A percentile compares a stretch with the other conserved stretches of the same genome.
These are phyloP conservation scores for Cerrena zonata DNA, from an alignment of 1,284 basidiomycete species.

Conservation along the genomic window DNA sequence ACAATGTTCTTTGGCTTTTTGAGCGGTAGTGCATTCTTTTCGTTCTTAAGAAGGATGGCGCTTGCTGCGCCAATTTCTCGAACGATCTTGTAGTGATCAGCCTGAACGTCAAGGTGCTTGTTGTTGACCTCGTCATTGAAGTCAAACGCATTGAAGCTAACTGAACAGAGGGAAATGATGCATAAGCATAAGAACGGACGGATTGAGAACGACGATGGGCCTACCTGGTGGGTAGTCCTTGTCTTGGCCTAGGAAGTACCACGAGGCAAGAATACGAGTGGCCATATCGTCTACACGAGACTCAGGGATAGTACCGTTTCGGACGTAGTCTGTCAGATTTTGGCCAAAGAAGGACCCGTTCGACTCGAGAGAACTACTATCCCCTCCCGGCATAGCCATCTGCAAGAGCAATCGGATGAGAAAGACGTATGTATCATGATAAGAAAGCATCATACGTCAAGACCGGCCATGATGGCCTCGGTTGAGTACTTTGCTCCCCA, in stretches of 20 bases:
- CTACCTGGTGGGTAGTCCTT: constrained; percentile 38
- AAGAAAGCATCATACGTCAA: constrained; percentile 43
- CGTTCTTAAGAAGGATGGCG: constrained; percentile 80
- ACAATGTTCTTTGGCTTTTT: constrained; percentile 54
- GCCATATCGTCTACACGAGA: constrained; percentile 46
- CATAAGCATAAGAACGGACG: too few relatives aligned
- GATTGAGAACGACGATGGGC: too few relatives aligned
- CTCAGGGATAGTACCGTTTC: neutral
- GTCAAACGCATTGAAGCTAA: constrained; percentile 59
- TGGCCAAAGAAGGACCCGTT: constrained; percentile 7
- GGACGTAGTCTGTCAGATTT: neutral
- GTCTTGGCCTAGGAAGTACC: constrained; percentile 64
- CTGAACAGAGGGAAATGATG: too few relatives aligned
- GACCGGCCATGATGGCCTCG: constrained; percentile 47
- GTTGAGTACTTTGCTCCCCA: constrained; percentile 34
- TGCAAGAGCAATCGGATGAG: constrained; percentile 31
- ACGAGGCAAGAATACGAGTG: constrained; percentile 56
- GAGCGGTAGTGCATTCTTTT: constrained; percentile 59
- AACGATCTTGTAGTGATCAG: constrained; percentile 66
- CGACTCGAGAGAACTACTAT: constrained; percentile 21
- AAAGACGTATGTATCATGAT: neutral
- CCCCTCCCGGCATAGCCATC: constrained; percentile 59
- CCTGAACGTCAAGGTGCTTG: constrained; percentile 69
- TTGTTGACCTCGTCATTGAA: constrained; percentile 49
- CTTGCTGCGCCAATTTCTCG: constrained; percentile 72